These are phyloP conservation scores for Gnetum montanum DNA, from an alignment of 75 land plant genomes.

Conservation along the genomic window DNA sequence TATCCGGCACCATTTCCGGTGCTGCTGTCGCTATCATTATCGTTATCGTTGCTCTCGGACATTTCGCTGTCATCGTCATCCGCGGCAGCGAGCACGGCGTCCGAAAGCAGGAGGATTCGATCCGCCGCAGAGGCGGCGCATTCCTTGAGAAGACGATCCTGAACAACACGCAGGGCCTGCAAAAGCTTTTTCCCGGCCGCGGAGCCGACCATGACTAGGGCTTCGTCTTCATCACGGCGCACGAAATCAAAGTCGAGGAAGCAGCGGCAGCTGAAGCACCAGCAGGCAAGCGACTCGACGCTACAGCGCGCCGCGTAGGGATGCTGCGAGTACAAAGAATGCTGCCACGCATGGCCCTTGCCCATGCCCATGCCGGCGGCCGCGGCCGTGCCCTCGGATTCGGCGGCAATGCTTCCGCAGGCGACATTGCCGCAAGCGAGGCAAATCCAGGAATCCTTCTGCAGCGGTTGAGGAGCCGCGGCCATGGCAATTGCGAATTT, in stretches of 20 bases:
- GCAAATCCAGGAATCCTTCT: too few species aligned
- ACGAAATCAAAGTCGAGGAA: slow-evolving; percentile 6
- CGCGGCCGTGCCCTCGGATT: background rate
- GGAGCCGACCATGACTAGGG: slow-evolving; percentile 5
- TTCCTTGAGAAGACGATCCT: slow-evolving; percentile 10
- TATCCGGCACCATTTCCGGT: slow-evolving; percentile 6
- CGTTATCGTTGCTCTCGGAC: too few species aligned
- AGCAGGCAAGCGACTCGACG: slow-evolving; percentile 13
- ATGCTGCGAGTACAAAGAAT: slow-evolving; percentile 11
- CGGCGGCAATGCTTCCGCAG: slow-evolving; percentile 4
- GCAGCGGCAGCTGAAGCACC: slow-evolving; percentile 26
- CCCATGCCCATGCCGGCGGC: background rate
- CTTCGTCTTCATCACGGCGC: background rate
- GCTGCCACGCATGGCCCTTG: slow-evolving; percentile 19
- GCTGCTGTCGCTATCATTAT: slow-evolving; percentile 10
- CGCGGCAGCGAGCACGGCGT: too few species aligned
- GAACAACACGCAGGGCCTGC: slow-evolving; percentile 16
- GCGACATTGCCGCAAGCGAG: slow-evolving; percentile 31
- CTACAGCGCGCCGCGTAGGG: slow-evolving; percentile 29
- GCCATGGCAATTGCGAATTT: too few species aligned
- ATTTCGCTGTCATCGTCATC: background rate
- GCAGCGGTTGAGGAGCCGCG: too few species aligned
- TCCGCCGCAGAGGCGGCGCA: background rate
- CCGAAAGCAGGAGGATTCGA: background rate
- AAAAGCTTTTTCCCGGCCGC: background rate